These are phyloP conservation scores for Penicillium sp. DNA, from an alignment of 2,329 filamentous ascomycete species.

Conservation along the genomic window DNA sequence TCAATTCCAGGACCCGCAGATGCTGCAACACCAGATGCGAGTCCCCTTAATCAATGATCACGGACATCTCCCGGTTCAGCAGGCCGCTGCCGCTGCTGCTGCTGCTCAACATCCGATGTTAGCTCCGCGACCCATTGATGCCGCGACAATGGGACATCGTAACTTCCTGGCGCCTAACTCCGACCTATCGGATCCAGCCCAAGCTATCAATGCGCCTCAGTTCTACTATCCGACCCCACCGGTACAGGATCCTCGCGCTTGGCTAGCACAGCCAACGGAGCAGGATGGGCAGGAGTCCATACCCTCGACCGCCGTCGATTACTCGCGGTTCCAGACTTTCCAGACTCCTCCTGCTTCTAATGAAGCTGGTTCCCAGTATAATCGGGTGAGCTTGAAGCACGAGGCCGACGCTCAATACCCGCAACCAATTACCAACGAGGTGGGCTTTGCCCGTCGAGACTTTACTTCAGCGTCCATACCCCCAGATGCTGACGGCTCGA, in stretches of 20 bases:
- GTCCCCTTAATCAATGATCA: conserved; percentile 20
- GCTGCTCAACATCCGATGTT: conserved; percentile 33
- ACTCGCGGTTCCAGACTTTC: background rate
- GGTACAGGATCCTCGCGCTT: conserved; percentile 7
- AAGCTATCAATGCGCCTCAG: conserved; percentile 7
- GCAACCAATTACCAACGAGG: conserved; percentile 6
- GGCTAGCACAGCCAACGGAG: conserved; percentile 6
- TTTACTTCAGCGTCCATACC: background rate
- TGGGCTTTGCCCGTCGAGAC: background rate
- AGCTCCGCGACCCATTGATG: conserved; percentile 29
- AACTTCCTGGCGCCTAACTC: conserved; percentile 5
- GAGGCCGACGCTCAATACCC: background rate
- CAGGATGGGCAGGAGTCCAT: background rate
- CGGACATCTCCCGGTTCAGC: conserved; percentile 22
- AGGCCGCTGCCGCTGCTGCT: conserved; percentile 26
- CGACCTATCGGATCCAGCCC: background rate
- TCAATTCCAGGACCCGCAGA: conserved; percentile 18
- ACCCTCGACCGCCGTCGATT: background rate
- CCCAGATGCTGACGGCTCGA: background rate
- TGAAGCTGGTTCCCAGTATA: background rate
- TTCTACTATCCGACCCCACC: conserved; percentile 18
- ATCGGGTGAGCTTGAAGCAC: background rate
- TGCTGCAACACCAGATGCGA: conserved; percentile 19
- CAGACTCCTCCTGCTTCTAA: background rate
- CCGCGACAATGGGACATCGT: conserved; percentile 11